Evolutionary conservation across 2,329 filamentous ascomycete species (phyloP), one percentile per base, ranked within the genome.

Genomic region (Pseudocercospora fuligena): DNA sequence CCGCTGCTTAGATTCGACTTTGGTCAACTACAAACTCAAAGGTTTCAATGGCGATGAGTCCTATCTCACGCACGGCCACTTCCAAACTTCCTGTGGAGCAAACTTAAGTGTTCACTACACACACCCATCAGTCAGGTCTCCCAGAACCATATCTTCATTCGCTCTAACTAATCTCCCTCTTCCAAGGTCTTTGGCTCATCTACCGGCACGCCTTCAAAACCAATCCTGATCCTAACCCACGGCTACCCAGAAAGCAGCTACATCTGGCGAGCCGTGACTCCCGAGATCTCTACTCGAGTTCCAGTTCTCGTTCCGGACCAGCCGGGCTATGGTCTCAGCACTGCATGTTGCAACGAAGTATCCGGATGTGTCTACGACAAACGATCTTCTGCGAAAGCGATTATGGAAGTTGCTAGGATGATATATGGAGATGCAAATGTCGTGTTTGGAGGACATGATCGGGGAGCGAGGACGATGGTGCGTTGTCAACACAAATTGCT

Each of bases 371-470:
- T 31, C 29, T 56, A 63, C 25, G 61, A 63, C 31, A 58, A 56
- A 16, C 27, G 61, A 23, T 56, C 49, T 8, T 43, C 25, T 46
- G 61, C 61, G 16, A 27, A 57, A 43, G 12, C 61, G 9, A 56
- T 63, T 23, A 56, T 57, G 31, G 25, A 63, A 19, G 61, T 49
- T 1, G 53, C 57, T 2, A 54, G 25, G 6, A 23, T n/a, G 8
- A 25, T 63, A n/a, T 63, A 56, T 29, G 61, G 61, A 5, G 36
- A 63, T 57, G 61, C 57, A 23, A 2, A 56, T 46, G 61, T 66
- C n/a, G 49, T 67, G 14, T 58, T 60, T n/a, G 65, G 29, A 16
- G 65, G 65, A 27, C 65, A 67, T 47, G 65, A 67, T 51, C 65
- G 65, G 21, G 65, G 65, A 5, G 65, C 65, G n/a, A 40, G 65